Conservation (phyloP, 176 grass and related monocot genomes). For the Puya raimondii region DNA sequence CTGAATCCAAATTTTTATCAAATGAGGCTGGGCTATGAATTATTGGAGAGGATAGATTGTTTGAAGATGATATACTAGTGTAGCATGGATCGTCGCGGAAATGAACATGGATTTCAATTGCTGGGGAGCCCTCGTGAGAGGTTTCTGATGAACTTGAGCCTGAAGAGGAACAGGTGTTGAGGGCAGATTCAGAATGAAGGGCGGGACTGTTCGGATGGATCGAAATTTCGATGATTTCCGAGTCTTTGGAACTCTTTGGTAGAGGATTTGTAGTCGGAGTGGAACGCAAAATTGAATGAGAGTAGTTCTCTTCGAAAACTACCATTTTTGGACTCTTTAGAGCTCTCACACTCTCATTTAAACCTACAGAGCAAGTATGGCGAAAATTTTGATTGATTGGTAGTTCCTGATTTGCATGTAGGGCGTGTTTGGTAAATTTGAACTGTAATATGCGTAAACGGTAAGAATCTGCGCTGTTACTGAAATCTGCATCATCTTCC, state of each 20-base stretch:
- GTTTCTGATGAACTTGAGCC: neutral
- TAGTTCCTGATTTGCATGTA: too few relatives aligned
- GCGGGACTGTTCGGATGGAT: neutral
- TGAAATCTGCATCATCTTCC: too few relatives aligned
- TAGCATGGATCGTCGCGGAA: neutral
- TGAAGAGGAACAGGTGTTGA: neutral
- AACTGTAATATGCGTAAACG: too few relatives aligned
- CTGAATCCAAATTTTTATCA: too few relatives aligned
- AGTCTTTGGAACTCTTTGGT: neutral
- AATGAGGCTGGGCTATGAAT: too few relatives aligned
- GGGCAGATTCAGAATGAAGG: too few relatives aligned
- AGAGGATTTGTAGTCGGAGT: neutral
- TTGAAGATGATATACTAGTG: neutral
- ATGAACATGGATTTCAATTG: neutral
- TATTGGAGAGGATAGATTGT: neutral
- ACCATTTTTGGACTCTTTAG: neutral
- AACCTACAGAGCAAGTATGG: neutral
- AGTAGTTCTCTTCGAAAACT: neutral
- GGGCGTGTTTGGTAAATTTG: too few relatives aligned
- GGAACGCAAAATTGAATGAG: neutral
- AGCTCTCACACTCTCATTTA: neutral
- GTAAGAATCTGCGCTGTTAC: too few relatives aligned
- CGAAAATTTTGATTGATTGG: neutral
- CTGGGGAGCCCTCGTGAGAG: neutral
- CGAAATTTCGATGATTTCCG: neutral